Percentiles rank a stretch among this genome's conserved stretches.
These are phyloP conservation scores for Strobilomyces dryophilus DNA, from an alignment of 768 basidiomycete genomes.

Conservation along the genomic window DNA sequence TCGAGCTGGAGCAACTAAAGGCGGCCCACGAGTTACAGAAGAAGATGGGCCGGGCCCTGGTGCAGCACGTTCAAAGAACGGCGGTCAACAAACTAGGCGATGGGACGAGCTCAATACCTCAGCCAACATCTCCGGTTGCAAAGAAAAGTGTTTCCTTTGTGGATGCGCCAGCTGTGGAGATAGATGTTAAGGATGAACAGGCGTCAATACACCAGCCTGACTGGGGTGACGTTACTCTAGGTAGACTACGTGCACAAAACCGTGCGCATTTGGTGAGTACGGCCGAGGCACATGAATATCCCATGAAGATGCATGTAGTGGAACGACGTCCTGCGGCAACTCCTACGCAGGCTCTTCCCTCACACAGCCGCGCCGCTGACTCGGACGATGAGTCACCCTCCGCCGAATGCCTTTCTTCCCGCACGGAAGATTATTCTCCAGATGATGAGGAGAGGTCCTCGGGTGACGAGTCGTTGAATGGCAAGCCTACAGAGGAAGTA, in stretches of 20 bases:
- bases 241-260: slow-evolving; percentile 40
- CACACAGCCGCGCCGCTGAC: slow-evolving; percentile 33
- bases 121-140: slow-evolving; percentile 29
- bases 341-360: slow-evolving; percentile 3
- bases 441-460: slow-evolving; percentile 17
- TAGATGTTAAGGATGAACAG: slow-evolving; percentile 13
- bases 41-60: slow-evolving; percentile 72
- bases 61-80: slow-evolving; percentile 39
- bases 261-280: slow-evolving; percentile 33
- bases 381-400: slow-evolving; percentile 68
- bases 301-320: slow-evolving; percentile 68
- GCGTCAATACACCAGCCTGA: slow-evolving; percentile 22
- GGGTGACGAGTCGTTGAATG: slow-evolving; percentile 29
- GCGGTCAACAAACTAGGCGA: slow-evolving; percentile 32
- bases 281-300: slow-evolving; percentile 33
- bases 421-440: slow-evolving; percentile 26
- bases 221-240: slow-evolving; percentile 56
- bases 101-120: slow-evolving; percentile 24
- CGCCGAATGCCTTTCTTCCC: slow-evolving; percentile 30
- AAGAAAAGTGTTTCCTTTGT: slow-evolving; percentile 70
- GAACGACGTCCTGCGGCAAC: slow-evolving; percentile 49
- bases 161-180: slow-evolving; percentile 30
- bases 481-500: slow-evolving; percentile 45
- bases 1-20: slow-evolving; percentile 38
- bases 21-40: slow-evolving; percentile 54